Evolutionary conservation across 2,329 filamentous ascomycete species (phyloP), one percentile per base, ranked within the genome.

Genomic region (Xylariaceae sp.): DNA sequence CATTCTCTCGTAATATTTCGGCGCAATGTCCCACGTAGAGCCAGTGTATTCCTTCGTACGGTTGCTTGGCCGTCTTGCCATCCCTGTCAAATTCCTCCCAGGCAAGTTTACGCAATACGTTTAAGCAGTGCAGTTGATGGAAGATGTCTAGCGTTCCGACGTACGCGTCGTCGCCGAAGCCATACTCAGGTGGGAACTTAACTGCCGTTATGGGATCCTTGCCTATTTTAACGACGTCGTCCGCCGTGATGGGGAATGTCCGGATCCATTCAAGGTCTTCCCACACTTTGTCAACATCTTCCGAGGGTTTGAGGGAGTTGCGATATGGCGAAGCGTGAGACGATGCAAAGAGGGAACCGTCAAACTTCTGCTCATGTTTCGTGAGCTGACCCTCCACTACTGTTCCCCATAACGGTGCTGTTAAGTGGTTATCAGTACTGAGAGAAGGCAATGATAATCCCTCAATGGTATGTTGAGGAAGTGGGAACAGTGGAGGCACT

Each of bases 111-210:
- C 41, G 41, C 9, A 45, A 23, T 6, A 23, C 9, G 41, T 44
- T 44, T n/a, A 44, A 17, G 39, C 39, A 43, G 14, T 44, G 41
- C 14, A 44, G 41, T 23, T 44, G 41, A 14, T 44, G 41, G 24
- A 31, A 44, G 41, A 44, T 44, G 24, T 44, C 41, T 6, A 44
- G 41, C 24, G 26, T 21, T 23, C 9, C 41, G n/a, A 44, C 41
- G 24, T 44, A 44, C 41, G 41, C 23, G 41, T 31, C 26, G 41
- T 44, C 41, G n/a, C 41, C 41, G 41, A 44, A 44, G 9, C 41
- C 24, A 6, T 44, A 44, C 5, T 44, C 24, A 1, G 24, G 23
- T 12, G 26, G 41, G 9, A 44, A 44, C 12, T 44, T 44, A 12
- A 31, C 24, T 3, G 41, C 41, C n/a, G 26, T 44, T 4, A 4